Conservation (phyloP, 768 basidiomycete species). For the Leucocoprinus leucothites region DNA sequence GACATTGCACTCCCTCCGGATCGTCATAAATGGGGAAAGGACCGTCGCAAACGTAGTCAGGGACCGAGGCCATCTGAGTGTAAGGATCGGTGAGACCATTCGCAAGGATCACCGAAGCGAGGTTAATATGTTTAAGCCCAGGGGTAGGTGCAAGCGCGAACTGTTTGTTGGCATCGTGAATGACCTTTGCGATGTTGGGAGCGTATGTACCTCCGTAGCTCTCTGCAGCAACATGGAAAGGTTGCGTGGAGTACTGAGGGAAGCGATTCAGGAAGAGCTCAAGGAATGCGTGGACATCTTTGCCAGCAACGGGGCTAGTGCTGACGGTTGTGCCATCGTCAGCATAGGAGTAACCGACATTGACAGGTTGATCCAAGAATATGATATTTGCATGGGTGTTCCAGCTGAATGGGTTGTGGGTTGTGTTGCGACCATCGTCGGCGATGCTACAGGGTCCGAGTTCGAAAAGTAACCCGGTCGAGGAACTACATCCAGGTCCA, state of each 20-base stretch:
- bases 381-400: conserved; percentile 75
- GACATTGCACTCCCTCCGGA: conserved; percentile 63
- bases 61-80: conserved; percentile 74
- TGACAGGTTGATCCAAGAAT: conserved; percentile 80
- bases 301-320: conserved; percentile 80
- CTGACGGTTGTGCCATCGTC: conserved; percentile 71
- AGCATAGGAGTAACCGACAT: conserved; percentile 88
- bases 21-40: conserved; percentile 81
- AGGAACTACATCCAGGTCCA: conserved; percentile 68
- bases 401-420: conserved; percentile 82
- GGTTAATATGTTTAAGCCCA: conserved; percentile 68
- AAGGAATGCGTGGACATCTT: conserved; percentile 87
- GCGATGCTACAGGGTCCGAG: conserved; percentile 84
- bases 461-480: conserved; percentile 87
- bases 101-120: conserved; percentile 80
- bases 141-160: conserved; percentile 41
- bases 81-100: conserved; percentile 87
- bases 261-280: conserved; percentile 78
- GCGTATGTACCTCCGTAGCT: conserved; percentile 79
- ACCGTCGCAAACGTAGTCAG: conserved; percentile 81
- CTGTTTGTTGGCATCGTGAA: conserved; percentile 74
- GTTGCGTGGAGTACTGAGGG: conserved; percentile 63
- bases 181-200: conserved; percentile 82
- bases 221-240: conserved; percentile 81
- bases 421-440: conserved; percentile 66